Percentiles rank a stretch among this genome's conserved stretches.
These are phyloP conservation scores for Botryobasidium botryosum DNA, from an alignment of 768 basidiomycete genomes.

Conservation along the genomic window DNA sequence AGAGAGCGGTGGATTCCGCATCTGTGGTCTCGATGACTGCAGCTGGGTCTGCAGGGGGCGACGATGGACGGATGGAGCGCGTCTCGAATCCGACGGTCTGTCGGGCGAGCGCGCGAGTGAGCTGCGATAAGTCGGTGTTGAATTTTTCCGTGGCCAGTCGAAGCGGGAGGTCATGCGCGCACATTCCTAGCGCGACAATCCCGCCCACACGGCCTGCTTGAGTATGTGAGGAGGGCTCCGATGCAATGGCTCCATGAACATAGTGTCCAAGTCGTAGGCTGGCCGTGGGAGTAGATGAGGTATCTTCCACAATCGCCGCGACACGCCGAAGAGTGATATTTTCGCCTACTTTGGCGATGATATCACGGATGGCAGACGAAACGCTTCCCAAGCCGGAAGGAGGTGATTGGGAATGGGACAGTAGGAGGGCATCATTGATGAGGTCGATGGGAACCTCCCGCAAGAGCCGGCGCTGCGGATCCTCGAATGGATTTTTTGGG, in stretches of 20 bases:
- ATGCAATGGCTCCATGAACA: slow-evolving; percentile 36
- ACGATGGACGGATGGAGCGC: slow-evolving; percentile 24
- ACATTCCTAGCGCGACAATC: slow-evolving; percentile 2
- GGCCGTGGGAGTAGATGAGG: slow-evolving; percentile 22
- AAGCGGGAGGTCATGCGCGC: slow-evolving; percentile 11
- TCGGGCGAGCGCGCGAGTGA: slow-evolving; percentile 63
- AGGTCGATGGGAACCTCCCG: slow-evolving; percentile 32
- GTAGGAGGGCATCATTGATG: slow-evolving; percentile 48
- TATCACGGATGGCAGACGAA: slow-evolving; percentile 42
- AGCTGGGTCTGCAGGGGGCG: no score
- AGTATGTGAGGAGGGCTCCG: slow-evolving; percentile 21
- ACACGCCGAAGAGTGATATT: slow-evolving; percentile 58
- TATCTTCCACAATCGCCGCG: slow-evolving; percentile 23
- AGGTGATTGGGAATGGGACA: slow-evolving; percentile 30
- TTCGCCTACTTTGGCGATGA: slow-evolving; percentile 65
- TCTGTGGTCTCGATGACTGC: no score
- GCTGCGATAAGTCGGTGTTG: slow-evolving; percentile 30
- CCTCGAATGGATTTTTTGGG: background rate
- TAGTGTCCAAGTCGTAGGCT: slow-evolving; percentile 39
- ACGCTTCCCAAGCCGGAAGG: slow-evolving; percentile 20
- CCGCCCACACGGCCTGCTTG: slow-evolving; percentile 13
- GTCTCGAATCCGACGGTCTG: slow-evolving; percentile 79
- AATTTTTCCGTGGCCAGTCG: slow-evolving; percentile 5
- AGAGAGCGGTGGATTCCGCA: background rate
- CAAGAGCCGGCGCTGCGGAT: slow-evolving; percentile 20